Percentiles rank a stretch among this genome's conserved stretches.
Evolutionary conservation across 139 green algal genomes (phyloP).

Genomic region (Chlamydomonas sp.): DNA sequence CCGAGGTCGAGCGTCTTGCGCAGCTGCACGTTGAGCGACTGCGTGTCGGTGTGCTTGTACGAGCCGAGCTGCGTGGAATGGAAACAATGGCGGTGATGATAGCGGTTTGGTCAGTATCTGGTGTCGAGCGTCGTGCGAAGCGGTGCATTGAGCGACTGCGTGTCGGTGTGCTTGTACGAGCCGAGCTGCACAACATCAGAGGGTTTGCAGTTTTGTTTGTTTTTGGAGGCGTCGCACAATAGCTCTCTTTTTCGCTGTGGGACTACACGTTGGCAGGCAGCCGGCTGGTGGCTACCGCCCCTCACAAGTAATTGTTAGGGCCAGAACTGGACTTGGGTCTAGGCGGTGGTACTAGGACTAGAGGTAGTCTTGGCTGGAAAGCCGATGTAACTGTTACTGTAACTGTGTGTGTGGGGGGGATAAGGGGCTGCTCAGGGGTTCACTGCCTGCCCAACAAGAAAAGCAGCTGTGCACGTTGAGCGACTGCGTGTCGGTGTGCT

Average conservation of each 20-base stretch:
- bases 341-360: too few species aligned
- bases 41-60: constrained; percentile 43
- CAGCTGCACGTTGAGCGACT: constrained; percentile 88
- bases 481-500: constrained; percentile 54
- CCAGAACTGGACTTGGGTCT: too few species aligned
- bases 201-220: constrained; percentile 53
- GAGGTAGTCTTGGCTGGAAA: too few species aligned
- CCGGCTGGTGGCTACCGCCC: too few species aligned
- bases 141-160: constrained; percentile 83
- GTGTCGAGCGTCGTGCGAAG: constrained; percentile 87
- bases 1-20: constrained; percentile 86
- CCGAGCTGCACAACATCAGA: too few species aligned
- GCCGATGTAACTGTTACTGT: too few species aligned
- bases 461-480: constrained; percentile 91
- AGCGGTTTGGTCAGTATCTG: constrained; percentile 68
- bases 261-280: too few species aligned
- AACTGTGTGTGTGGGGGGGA: too few species aligned
- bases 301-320: too few species aligned
- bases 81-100: constrained; percentile 69
- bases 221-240: too few species aligned
- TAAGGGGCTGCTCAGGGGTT: constrained; percentile 80
- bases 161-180: constrained; percentile 43
- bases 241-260: too few species aligned
- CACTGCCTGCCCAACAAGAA: constrained; percentile 85
- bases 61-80: too few species aligned